phyloP scores from a whole-genome alignment of 202 grass and related monocot species.

The Schoenoplectus tabernaemontani region DNA sequence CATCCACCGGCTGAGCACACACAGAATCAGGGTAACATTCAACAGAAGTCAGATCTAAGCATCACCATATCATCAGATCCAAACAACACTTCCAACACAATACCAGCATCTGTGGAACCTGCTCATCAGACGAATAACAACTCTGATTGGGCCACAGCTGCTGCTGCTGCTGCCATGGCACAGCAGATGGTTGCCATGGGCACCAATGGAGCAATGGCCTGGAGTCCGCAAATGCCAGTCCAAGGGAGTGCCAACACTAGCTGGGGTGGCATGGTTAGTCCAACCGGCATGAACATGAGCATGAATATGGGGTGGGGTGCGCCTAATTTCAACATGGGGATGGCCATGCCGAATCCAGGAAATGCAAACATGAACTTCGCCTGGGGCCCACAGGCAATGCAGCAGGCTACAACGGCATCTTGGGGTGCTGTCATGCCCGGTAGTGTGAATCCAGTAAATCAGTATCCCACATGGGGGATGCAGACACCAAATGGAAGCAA shows the following conservation, averaged over 20 bases:
- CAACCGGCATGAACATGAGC: conserved; percentile 55
- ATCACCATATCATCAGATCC: not conserved
- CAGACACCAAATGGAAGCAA: conserved; percentile 31
- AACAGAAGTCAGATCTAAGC: conserved; percentile 14
- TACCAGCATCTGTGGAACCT: conserved; percentile 5
- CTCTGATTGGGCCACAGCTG: not conserved
- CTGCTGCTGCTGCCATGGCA: conserved; percentile 10
- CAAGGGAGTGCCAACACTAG: conserved; percentile 52
- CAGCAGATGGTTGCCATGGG: conserved; percentile 41
- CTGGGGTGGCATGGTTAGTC: conserved; percentile 51
- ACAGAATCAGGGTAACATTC: conserved; percentile 5
- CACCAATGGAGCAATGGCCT: conserved; percentile 37
- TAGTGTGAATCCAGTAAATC: conserved; percentile 48
- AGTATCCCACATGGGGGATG: conserved; percentile 34
- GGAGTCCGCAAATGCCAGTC: conserved; percentile 34
- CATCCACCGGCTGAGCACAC: conserved; percentile 14
- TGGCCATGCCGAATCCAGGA: conserved; percentile 49
- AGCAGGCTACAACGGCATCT: conserved; percentile 37
- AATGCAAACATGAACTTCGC: conserved; percentile 57
- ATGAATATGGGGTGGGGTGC: conserved; percentile 61
- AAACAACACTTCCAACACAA: conserved; percentile 6
- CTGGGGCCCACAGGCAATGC: conserved; percentile 43
- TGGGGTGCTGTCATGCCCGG: conserved; percentile 49
- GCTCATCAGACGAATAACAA: conserved; percentile 4
- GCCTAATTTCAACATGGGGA: conserved; percentile 50